Evolutionary conservation across 768 basidiomycete genomes (phyloP).

Genomic region (Boletus coccyginus): DNA sequence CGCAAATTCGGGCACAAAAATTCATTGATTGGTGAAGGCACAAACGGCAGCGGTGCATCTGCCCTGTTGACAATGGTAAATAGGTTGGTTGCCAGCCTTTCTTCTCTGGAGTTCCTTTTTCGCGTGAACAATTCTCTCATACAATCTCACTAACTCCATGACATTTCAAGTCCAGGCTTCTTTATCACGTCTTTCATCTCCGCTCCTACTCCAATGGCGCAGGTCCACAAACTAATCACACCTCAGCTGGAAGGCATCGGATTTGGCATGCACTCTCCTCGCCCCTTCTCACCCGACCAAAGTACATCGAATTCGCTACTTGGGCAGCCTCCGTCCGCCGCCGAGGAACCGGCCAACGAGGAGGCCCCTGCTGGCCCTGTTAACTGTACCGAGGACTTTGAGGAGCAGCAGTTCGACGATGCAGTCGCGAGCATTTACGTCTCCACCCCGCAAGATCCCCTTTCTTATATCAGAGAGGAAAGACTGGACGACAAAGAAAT

Average conservation of each 20-base stretch:
- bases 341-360: not conserved
- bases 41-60: conserved; percentile 1
- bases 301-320: conserved; percentile 17
- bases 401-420: conserved; percentile 26
- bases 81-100: conserved; percentile 20
- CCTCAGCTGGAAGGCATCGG: conserved; percentile 13
- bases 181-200: conserved; percentile 35
- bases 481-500: conserved; percentile 49
- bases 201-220: conserved; percentile 26
- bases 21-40: conserved; percentile 3
- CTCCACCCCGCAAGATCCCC: conserved; percentile 23
- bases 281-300: conserved; percentile 18
- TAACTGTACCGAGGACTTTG: not conserved
- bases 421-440: conserved; percentile 35
- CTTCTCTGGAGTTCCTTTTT: conserved; percentile 17
- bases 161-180: conserved; percentile 29
- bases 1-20: conserved; percentile 42
- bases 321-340: conserved; percentile 23
- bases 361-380: not conserved
- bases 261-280: conserved; percentile 21
- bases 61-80: conserved; percentile 15
- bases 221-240: conserved; percentile 18
- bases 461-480: conserved; percentile 49
- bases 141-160: conserved; percentile 25
- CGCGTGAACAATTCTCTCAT: conserved; percentile 16